Evolutionary conservation across 2,329 filamentous ascomycete genomes (phyloP), one percentile per base, ranked within the genome.

Genomic region (Gnomoniopsis sp.): DNA sequence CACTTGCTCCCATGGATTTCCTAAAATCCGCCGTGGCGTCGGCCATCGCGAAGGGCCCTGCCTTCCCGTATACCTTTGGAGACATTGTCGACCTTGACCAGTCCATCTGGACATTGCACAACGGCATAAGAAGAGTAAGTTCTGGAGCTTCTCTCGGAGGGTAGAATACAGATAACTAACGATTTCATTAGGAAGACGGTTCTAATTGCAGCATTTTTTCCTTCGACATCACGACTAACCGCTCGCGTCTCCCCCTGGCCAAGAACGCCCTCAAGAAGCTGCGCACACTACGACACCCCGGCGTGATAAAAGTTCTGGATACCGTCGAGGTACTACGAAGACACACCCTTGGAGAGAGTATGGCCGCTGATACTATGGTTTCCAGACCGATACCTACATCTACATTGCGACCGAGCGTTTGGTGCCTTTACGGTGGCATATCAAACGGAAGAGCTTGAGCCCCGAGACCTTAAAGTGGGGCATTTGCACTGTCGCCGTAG

Each of bases 381-480:
- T 19, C 30, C 50, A 95, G 89, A 96, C 93, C 69, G 95, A 99
- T 65, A 85, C 90, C 26, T 93, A 95, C 70, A 95, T 99, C 63
- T 97, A 98, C 72, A 92, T 99, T 71, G 92, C 95, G 58, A 98
- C 93, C 23, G 95, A 99, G 77, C 86, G 93, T 64, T 79, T 99
- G 11, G 87, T 88, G 14, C 95, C 95, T 3, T 77, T 99, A 54
- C 85, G 88, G 65, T 98, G 95, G 95, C 88, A 96, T 68, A 88
- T 96, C 49, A 91, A 89, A 76, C 82, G 93, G 66, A 93, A 91
- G 77, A 95, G 90, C 70, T 74, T 98, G 62, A 92, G 87, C 61
- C 88, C 91, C 44, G 95, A 98, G 77, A 98, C 93, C 1, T 85
- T 95, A 50, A 99, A 97, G 85, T 99, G 95, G 95, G 95, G 95